Conservation (phyloP, 2,329 filamentous ascomycete species). For the Fusarium sp. region DNA sequence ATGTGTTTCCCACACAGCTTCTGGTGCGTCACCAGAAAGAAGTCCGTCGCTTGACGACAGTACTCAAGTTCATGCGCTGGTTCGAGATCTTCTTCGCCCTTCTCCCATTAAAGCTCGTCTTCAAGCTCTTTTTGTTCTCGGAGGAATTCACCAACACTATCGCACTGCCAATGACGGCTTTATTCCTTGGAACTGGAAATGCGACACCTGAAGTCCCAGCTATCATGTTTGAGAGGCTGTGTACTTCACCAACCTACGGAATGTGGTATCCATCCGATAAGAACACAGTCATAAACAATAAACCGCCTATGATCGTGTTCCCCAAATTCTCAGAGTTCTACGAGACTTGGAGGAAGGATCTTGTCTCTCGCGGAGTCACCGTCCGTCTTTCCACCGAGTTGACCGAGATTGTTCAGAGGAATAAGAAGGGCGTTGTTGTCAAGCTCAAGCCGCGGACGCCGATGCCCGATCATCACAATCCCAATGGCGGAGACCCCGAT, state of each 20-base stretch:
- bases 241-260: constrained; percentile 25
- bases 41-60: constrained; percentile 12
- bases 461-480: constrained; percentile 22
- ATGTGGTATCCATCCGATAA: constrained; percentile 32
- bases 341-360: constrained; percentile 14
- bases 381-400: constrained; percentile 16
- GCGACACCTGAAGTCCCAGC: constrained; percentile 22
- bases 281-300: constrained; percentile 15
- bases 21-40: constrained; percentile 21
- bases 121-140: constrained; percentile 19
- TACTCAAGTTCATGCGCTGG: constrained; percentile 35
- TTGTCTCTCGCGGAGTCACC: constrained; percentile 14
- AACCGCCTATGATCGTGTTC: constrained; percentile 26
- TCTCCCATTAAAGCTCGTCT: constrained; percentile 6
- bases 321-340: constrained; percentile 33
- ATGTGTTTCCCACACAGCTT: constrained; percentile 21
- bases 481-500: constrained; percentile 18
- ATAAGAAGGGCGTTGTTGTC: constrained; percentile 18
- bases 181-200: constrained; percentile 27
- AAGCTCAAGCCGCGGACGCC: constrained; percentile 22
- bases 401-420: constrained; percentile 22
- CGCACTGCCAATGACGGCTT: constrained; percentile 19
- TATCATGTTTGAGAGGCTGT: constrained; percentile 23
- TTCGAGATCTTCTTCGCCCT: constrained; percentile 28
- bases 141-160: constrained; percentile 32